These are phyloP conservation scores for Dictyophora rubrovolvata DNA, from an alignment of 768 basidiomycete genomes.

Conservation along the genomic window DNA sequence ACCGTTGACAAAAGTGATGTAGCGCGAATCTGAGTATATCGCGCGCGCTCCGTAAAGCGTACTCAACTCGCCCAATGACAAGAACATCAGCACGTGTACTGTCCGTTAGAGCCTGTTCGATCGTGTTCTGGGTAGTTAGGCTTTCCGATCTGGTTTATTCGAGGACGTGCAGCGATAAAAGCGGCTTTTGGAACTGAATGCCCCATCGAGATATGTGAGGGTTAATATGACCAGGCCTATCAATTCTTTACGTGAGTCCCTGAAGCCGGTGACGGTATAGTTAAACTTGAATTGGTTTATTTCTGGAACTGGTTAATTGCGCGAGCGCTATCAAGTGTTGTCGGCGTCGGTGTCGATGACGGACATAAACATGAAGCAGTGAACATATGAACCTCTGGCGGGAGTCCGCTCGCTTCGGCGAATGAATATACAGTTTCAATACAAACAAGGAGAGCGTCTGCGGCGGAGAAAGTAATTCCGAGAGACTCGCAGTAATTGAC, in stretches of 20 bases:
- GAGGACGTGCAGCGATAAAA: slow-evolving; percentile 79
- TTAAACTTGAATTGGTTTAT: slow-evolving; percentile 11
- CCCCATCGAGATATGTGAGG: slow-evolving; percentile 44
- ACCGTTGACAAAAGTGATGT: slow-evolving; percentile 29
- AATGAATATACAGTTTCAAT: neutral
- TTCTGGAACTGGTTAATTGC: neutral
- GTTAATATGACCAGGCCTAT: slow-evolving; percentile 39
- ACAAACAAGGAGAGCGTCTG: neutral
- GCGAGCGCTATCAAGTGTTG: neutral
- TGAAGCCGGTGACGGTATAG: neutral
- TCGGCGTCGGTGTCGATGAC: neutral
- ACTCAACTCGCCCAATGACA: slow-evolving; percentile 23
- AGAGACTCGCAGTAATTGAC: neutral
- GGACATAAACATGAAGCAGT: neutral
- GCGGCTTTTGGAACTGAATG: slow-evolving; percentile 32
- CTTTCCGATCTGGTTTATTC: slow-evolving; percentile 29
- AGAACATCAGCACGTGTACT: slow-evolving; percentile 22
- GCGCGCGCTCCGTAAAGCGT: slow-evolving; percentile 18
- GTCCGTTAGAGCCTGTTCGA: slow-evolving; percentile 20
- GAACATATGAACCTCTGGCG: neutral
- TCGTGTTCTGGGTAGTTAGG: slow-evolving; percentile 21
- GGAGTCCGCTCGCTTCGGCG: neutral
- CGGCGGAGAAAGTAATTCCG: neutral
- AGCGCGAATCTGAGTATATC: slow-evolving; percentile 23
- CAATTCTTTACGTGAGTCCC: slow-evolving; percentile 38